A percentile compares a stretch with the other conserved stretches of the same genome.
phyloP scores from a whole-genome alignment of 139 green algal species.

The Pedinophyceae sp. region DNA sequence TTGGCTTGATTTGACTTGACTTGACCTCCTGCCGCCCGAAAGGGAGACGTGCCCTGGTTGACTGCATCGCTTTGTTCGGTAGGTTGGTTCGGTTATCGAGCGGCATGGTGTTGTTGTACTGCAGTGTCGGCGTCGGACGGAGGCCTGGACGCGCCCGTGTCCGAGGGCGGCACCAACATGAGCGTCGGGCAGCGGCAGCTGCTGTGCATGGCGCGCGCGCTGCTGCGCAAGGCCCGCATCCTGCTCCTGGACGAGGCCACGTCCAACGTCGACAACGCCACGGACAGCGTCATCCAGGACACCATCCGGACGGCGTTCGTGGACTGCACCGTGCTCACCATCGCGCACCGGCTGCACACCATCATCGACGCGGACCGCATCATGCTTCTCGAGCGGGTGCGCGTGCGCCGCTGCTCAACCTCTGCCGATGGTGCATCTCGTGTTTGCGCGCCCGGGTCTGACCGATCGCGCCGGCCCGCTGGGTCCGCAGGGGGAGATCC shows the following conservation, averaged over 20 bases:
- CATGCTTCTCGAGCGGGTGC: slow-evolving; percentile 1
- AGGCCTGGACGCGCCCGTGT: slow-evolving; percentile 54
- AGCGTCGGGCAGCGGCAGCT: slow-evolving; percentile 74
- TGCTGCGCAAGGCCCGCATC: slow-evolving; percentile 14
- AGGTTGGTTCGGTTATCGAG: too few species aligned
- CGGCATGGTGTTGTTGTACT: too few species aligned
- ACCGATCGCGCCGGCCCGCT: too few species aligned
- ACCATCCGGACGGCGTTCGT: slow-evolving; percentile 15
- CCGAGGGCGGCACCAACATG: slow-evolving; percentile 66
- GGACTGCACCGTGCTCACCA: slow-evolving; percentile 12
- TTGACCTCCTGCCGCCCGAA: too few species aligned
- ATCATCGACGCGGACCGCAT: slow-evolving; percentile 15
- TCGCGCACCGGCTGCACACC: slow-evolving; percentile 15
- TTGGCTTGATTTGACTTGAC: too few species aligned
- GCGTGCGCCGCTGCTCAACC: too few species aligned
- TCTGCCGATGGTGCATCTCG: too few species aligned
- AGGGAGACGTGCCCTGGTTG: not conserved
- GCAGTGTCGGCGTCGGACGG: too few species aligned
- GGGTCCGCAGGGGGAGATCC: not conserved
- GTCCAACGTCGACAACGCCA: slow-evolving; percentile 36
- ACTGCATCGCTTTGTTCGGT: too few species aligned
- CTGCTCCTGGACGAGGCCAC: slow-evolving; percentile 30
- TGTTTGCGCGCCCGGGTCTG: too few species aligned
- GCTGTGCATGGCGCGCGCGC: slow-evolving; percentile 52
- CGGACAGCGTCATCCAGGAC: slow-evolving; percentile 30